Evolutionary conservation across 768 basidiomycete genomes (phyloP), one percentile per base, ranked within the genome.

Genomic region (Boletus speciosus): DNA sequence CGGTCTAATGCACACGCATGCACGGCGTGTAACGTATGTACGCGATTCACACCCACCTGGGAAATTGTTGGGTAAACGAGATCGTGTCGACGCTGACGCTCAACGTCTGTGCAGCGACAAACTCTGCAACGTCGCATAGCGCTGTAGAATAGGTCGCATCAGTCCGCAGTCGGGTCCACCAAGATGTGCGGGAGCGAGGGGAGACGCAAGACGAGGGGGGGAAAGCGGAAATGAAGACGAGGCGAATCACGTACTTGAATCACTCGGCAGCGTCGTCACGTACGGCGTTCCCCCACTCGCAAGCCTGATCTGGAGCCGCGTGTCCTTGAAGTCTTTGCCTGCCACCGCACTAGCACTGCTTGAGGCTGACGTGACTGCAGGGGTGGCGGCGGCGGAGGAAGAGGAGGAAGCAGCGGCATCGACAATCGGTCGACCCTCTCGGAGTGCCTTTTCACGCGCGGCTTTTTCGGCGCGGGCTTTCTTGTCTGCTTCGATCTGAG

Each of bases 401-500:
- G 72, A 50, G 35, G 74, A 55, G 21, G 34, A 5, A 9, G 70
- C 51, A 25, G 60, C 35, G 9, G 55, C 52, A 36, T 76, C 73
- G 23, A 76, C 62, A 19, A 76, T 64, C n/a, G 74, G 66, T 50
- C 75, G 74, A 1, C 95, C 95, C 35, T 96, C 93, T 32, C 95
- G 81, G 7, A 95, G 67, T 0, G 94, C 95, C 68, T 98, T 98
- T 72, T 98, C 96, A 44, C 85, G 76, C 0, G 94, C 94, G 2
- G 85, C 78, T 64, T 90, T 94, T 66, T 89, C 93, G 0, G 92
- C 92, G 19, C 96, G 84, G 9, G 83, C 86, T 49, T 82, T 82
- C 74, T 94, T 98, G 76, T 97, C 95, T 0, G 86, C 90, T 71
- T 95, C 94, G 60, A 98, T 97, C 69, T 97, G 94, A 1, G 89